A percentile compares a stretch with the other conserved stretches of the same genome.
Conservation (phyloP, 805 yeast species). For the Nematodospora valgi region DNA sequence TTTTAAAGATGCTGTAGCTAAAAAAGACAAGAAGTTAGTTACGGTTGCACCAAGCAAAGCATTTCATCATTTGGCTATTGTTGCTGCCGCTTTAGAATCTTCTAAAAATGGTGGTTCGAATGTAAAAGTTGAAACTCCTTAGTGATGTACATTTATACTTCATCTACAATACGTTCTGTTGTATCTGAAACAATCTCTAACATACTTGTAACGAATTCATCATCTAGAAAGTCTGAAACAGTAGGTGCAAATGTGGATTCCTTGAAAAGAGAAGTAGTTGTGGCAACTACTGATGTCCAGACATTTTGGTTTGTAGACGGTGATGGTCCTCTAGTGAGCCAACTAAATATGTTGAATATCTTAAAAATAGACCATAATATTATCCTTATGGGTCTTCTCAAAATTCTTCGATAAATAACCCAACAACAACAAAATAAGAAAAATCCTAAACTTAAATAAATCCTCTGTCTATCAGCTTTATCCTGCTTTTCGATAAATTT, state of each 20-base stretch:
- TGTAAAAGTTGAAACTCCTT: conserved; percentile 42
- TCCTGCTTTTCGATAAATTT: conserved; percentile 52
- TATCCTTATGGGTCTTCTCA: conserved; percentile 42
- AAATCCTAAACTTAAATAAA: conserved; percentile 46
- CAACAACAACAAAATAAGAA: conserved; percentile 44
- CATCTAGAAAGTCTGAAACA: too few species aligned
- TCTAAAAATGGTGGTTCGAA: conserved; percentile 51
- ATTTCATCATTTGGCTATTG: conserved; percentile 89
- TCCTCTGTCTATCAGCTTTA: conserved; percentile 44
- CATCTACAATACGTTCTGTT: conserved; percentile 10
- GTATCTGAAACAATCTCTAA: too few species aligned
- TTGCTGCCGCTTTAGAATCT: conserved; percentile 81
- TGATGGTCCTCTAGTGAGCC: conserved; percentile 14
- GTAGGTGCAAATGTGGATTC: too few species aligned
- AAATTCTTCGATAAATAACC: conserved; percentile 49
- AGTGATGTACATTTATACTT: conserved; percentile 9
- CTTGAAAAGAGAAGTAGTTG: too few species aligned
- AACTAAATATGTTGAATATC: conserved; percentile 23
- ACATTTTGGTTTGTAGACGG: too few species aligned
- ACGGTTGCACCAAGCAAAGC: conserved; percentile 69
- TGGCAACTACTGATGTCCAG: too few species aligned
- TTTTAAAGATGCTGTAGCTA: conserved; percentile 54
- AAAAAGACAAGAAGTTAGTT: conserved; percentile 57
- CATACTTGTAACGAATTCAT: too few species aligned
- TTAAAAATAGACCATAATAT: conserved; percentile 46